Base-by-base conservation (phyloP, 257 asterid genomes). In the Gynochthodes officinalis region DNA sequence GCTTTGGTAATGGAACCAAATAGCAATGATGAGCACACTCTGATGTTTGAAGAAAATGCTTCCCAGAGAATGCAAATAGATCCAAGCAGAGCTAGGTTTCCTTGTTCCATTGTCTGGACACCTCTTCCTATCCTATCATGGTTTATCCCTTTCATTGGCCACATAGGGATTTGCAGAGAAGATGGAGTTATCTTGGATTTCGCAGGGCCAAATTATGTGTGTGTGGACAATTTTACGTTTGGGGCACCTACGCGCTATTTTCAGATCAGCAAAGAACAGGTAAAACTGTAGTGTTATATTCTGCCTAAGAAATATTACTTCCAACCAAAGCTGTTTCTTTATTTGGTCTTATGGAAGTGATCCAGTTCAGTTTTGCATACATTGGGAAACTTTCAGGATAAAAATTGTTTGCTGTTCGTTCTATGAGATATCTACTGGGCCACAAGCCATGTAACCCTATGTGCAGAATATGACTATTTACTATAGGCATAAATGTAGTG, bases 141-240 rank as follows among this genome's bases (percentile, higher is more conserved):
- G 93, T 87, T 94, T 79, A 61, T 86, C 71, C 98, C 98, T 28
- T 89, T 87, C 75, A 84, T 94, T 67, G 98, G 97, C 69, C 99
- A 94, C 81, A 62, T 94, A 42, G 99, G 99, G 42, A 84, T 91
- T 50, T 89, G 99, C 66, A 84, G 97, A 77, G 93, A 89, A 75
- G 96, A 94, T 52, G 99, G 99, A 2, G 95, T 94, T 66, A 88
- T 91, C 69, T 67, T 94, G 87, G 99, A 94, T 76, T 94, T 94
- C 69, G 99, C 95, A 0, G 97, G 97, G 67, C 97, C 97, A 1
- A 94, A 91, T 77, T 94, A 80, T 79, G 97, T 94, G 3, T 88
- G 90, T 18, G 96, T 94, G 42, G 99, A 91, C 84, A 91, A 80
- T 78, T 94, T 94, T 55, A 80, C 97, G 1, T 94, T 94, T 62